Base-by-base conservation (phyloP, 2,329 filamentous ascomycete species). In the Fusarium subtropicale region DNA sequence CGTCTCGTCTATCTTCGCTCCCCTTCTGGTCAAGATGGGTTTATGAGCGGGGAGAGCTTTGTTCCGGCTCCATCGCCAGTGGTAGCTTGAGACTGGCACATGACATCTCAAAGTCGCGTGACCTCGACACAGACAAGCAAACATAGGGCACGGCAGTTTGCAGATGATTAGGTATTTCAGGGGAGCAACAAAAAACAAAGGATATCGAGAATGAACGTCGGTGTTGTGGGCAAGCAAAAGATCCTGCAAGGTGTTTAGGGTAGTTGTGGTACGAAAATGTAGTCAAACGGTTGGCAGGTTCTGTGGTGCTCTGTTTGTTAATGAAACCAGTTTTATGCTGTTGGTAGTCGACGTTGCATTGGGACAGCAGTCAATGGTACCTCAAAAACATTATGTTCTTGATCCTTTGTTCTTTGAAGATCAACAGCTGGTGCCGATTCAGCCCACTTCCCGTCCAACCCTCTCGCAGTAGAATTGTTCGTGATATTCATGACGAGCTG, bases 1-100 rank as follows among this genome's bases (percentile, higher is more conserved):
- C 39, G 34, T 30, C 26, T 24, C 26, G 8, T 28, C 26, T 51
- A 59, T 53, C 24, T 39, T 36, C 34, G 41, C 47, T 38, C 24
- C 24, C 48, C 45, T 20, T 52, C 54, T 68, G 46, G 45, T 57
- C 44, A 54, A 31, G 34, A 71, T 71, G 42, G 51, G 47, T 56
- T 68, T 47, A 60, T 64, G 67, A 65, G 67, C 59, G 67, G 67
- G 66, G 67, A 68, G 67, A 71, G 58, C 59, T 69, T 54, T 54
- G 61, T 48, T 46, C 56, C 44, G 52, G 46, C 58, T 56, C 61
- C 60, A 62, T 58, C 51, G 24, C 44, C 60, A 66, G 64, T 66
- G 65, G 66, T 66, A 45, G 47, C 26, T 52, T 48, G 46, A 55
- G 38, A 26, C 31, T 50, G 56, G 67, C 67, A 70, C 67, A 71